Evolutionary conservation across 768 basidiomycete genomes (phyloP).

Genomic region (Trametes sanguinea): DNA sequence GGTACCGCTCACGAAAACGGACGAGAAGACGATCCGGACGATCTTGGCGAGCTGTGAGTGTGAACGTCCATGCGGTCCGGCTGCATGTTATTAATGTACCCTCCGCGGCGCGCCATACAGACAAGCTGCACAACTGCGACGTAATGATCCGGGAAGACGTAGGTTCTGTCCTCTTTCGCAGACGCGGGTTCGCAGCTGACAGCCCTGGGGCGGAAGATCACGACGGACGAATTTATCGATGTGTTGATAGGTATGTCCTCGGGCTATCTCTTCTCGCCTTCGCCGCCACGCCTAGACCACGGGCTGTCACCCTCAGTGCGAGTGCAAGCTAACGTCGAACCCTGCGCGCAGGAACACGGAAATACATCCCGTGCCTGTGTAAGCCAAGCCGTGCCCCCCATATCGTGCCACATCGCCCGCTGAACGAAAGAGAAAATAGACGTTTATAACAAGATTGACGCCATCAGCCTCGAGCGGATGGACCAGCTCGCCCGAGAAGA

Average conservation of each 20-base stretch:
- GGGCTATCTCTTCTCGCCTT: background rate
- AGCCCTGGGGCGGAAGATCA: conserved; percentile 57
- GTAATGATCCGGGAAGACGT: conserved; percentile 99
- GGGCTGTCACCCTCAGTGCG: too few relatives aligned
- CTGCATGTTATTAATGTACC: background rate
- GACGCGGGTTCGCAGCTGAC: conserved; percentile 14
- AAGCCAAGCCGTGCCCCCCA: conserved; percentile 29
- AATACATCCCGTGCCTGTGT: conserved; percentile 95
- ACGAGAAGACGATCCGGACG: conserved; percentile 92
- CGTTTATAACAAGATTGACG: conserved; percentile 97
- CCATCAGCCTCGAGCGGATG: conserved; percentile 80
- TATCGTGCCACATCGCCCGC: conserved; percentile 15
- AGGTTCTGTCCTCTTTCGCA: conserved; percentile 28
- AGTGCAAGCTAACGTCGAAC: background rate
- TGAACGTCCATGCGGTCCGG: background rate
- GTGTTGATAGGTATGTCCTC: conserved; percentile 85
- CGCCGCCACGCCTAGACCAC: too few relatives aligned
- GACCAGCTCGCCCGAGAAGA: conserved; percentile 82
- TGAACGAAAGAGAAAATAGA: conserved; percentile 43
- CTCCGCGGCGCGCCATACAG: conserved; percentile 37
- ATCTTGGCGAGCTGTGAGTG: conserved; percentile 84
- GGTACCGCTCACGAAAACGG: conserved; percentile 91
- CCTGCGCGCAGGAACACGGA: conserved; percentile 68
- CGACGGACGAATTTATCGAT: conserved; percentile 96
- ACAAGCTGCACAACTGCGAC: conserved; percentile 92